phyloP scores from a whole-genome alignment of 345 rosid genomes.

The Erysimum cheiranthoides region DNA sequence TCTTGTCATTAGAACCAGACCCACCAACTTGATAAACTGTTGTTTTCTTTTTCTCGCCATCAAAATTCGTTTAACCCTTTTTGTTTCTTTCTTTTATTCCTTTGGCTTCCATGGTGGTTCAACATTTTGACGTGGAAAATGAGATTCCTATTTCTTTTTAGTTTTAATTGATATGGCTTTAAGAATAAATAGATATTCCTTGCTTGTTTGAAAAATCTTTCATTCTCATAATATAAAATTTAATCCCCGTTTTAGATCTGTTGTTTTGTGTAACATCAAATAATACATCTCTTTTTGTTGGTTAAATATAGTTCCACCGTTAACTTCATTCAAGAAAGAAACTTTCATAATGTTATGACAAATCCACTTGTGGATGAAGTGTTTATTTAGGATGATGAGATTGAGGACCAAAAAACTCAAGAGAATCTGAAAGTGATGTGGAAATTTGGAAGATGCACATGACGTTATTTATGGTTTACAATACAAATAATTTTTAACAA shows the following conservation, averaged over 20 bases:
- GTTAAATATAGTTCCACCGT: not conserved
- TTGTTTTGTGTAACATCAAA: conserved; percentile 7
- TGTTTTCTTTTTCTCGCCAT: conserved; percentile 20
- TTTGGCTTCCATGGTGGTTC: conserved; percentile 37
- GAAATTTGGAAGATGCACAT: conserved; percentile 3
- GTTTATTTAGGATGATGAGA: not conserved
- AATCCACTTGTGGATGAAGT: conserved; percentile 17
- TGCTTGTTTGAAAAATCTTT: conserved; percentile 42
- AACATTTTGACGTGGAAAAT: conserved; percentile 51
- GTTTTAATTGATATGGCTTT: conserved; percentile 35
- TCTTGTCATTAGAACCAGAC: conserved; percentile 45
- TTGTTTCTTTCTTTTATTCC: conserved; percentile 39
- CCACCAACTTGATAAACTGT: conserved; percentile 39
- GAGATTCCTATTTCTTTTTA: conserved; percentile 41
- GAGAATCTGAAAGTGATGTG: conserved; percentile 10
- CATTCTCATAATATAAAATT: conserved; percentile 1
- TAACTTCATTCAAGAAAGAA: not conserved
- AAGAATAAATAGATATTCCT: conserved; percentile 35
- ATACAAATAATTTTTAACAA: too few species aligned
- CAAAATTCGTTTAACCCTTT: conserved; percentile 40
- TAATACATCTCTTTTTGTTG: not conserved
- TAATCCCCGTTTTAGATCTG: conserved; percentile 8
- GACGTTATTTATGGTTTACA: not conserved
- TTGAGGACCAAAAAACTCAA: conserved; percentile 3
- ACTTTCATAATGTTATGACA: conserved; percentile 12